Percentiles rank a stretch among this genome's conserved stretches.
phyloP scores from a whole-genome alignment of 2,329 filamentous ascomycete genomes.

The Trichoderma sp. region DNA sequence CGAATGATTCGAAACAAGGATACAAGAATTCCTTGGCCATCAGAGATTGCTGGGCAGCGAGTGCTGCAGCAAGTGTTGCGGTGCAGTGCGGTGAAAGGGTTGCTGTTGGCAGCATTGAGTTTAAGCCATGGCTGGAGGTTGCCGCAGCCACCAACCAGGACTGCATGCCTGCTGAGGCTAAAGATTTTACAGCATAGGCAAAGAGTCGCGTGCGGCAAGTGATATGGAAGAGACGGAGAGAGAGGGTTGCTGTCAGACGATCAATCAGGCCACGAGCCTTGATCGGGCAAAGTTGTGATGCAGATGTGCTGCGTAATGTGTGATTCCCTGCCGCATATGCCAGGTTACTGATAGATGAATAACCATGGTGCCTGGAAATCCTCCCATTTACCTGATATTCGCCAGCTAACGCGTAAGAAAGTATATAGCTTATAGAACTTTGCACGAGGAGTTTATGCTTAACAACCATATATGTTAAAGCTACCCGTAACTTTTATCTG shows the following conservation, averaged over 20 bases:
- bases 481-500: not conserved
- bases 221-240: not conserved
- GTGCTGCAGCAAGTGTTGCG: not conserved
- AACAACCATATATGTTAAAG: not conserved
- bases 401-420: not conserved
- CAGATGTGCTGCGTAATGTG: not conserved
- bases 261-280: slow-evolving; percentile 4
- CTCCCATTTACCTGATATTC: not conserved
- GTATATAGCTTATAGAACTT: not conserved
- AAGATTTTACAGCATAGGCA: not conserved
- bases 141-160: slow-evolving; percentile 10
- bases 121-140: slow-evolving; percentile 10
- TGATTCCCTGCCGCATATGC: not conserved
- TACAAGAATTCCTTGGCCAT: too few relatives aligned
- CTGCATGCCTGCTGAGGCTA: not conserved
- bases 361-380: not conserved
- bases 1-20: not conserved
- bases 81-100: not conserved
- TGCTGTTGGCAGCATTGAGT: slow-evolving; percentile 7
- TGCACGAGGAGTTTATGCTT: not conserved
- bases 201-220: not conserved
- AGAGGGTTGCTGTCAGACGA: not conserved
- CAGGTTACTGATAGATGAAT: not conserved
- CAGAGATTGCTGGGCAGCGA: not conserved
- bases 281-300: not conserved